Evolutionary conservation across 139 green algal genomes (phyloP), one percentile per base, ranked within the genome.

Genomic region (Volvox reticuliferus): DNA sequence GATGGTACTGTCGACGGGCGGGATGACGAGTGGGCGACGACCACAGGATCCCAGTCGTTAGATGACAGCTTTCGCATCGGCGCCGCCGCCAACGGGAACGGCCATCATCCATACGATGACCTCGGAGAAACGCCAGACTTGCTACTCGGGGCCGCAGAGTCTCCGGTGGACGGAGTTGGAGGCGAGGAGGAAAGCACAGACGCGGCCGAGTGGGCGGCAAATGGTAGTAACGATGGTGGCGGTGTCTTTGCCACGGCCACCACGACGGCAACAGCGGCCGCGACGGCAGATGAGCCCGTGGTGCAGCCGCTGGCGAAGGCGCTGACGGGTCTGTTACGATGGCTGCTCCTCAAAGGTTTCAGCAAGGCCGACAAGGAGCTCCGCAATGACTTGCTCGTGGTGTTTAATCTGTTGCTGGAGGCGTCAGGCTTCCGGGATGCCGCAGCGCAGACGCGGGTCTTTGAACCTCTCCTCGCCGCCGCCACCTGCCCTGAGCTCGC

Each of bases 301-400:
- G 87, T 91, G 62, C 87, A 91, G 87, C 65, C 79, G 21, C 37
- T 94, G 61, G 79, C 85, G 1, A 36, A 77, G 28, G 88, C 92
- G 32, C 89, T 94, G 26, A 44, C 61, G 22, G 78, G 16, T 24
- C 79, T 94, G 69, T 88, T 94, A 55, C 55, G 82, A 2, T 67
- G 35, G 50, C 71, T 93, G 79, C 86, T 91, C 13, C 20, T 83
- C 0, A 36, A 30, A 69, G 94, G 91, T n/a, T 94, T 89, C 82
- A 79, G 83, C 63, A 37, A 36, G 33, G 88, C 89, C 19, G 93
- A 93, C 79, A 95, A 96, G 71, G 92, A 96, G 86, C 91, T 93
- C 67, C 90, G 94, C 20, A 96, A 96, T 73, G 92, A 96, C 76
- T 61, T 91, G 6, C 69, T 95, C 30, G 90, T 93, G 26, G 93